Evolutionary conservation across 1,284 basidiomycete genomes (phyloP).

Genomic region (Xanthoconium separans): DNA sequence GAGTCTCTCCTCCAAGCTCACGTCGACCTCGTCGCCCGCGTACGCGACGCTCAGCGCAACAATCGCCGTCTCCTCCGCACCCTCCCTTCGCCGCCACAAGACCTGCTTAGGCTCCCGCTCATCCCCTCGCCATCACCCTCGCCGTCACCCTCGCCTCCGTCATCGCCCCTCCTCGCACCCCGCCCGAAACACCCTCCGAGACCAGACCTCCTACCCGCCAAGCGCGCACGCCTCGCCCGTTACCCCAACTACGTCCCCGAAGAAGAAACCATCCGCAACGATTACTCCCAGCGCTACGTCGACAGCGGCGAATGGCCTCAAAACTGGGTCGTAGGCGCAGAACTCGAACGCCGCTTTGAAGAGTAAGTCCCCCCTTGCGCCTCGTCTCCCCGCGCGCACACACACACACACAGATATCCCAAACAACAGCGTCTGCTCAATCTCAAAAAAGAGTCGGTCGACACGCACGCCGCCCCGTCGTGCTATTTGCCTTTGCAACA

Average conservation of each 20-base stretch:
- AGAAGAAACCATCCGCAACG: slow-evolving; percentile 94
- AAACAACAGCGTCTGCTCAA: slow-evolving; percentile 82
- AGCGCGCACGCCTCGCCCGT: slow-evolving; percentile 63
- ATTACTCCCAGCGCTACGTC: slow-evolving; percentile 90
- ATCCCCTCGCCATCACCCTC: slow-evolving; percentile 49
- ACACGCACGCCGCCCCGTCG: slow-evolving; percentile 60
- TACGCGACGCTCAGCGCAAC: slow-evolving; percentile 42
- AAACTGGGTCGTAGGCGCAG: slow-evolving; percentile 86
- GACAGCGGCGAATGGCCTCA: slow-evolving; percentile 89
- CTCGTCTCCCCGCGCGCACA: not conserved
- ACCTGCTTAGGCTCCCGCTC: slow-evolving; percentile 46
- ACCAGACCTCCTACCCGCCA: slow-evolving; percentile 63
- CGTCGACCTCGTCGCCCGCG: slow-evolving; percentile 39
- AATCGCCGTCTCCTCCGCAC: slow-evolving; percentile 41
- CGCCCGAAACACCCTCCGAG: slow-evolving; percentile 39
- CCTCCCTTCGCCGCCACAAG: slow-evolving; percentile 39
- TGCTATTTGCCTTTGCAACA: slow-evolving; percentile 65
- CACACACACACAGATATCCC: slow-evolving; percentile 65
- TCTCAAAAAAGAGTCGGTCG: slow-evolving; percentile 75
- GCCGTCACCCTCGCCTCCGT: slow-evolving; percentile 43
- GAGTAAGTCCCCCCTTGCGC: slow-evolving; percentile 61
- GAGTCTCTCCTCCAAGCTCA: slow-evolving; percentile 53
- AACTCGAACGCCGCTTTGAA: slow-evolving; percentile 83
- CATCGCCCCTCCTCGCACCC: slow-evolving; percentile 43
- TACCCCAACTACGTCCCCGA: slow-evolving; percentile 82